Evolutionary conservation across 1,284 basidiomycete genomes (phyloP), one percentile per base, ranked within the genome.

Genomic region (Cutaneotrichosporon mucoides): DNA sequence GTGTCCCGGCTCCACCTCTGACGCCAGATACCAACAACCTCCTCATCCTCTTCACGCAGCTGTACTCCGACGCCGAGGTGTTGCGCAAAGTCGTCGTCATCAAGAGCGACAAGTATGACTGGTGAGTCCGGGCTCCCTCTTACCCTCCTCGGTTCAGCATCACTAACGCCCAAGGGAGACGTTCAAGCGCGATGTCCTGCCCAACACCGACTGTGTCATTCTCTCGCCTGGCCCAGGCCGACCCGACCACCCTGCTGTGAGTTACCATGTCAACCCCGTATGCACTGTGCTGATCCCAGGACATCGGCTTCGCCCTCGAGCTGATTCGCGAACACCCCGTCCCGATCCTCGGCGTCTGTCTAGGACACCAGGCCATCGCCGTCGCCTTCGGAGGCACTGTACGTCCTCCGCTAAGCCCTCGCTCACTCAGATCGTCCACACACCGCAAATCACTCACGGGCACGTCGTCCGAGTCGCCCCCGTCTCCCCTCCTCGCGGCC

Each of bases 321-420:
- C 66, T 79, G 0, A 61, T 79, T 10, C 67, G 68, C 11, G 56
- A 53, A 2, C 73, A 75, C 51, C 67, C 71, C 0, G 53, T 76
- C 0, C 78, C 78, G 15, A 74, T 79, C 24, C 66, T 79, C 4
- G 78, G 78, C 2, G 87, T 98, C 4, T 98, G 94, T 71, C 82
- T 98, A 10, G 95, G 95, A 0, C 84, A 94, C 56, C 95, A 98
- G 75, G 94, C 92, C 60, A 82, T 98, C 40, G 89, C 85, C 0
- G 81, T 89, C 7, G 87, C 87, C 53, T 86, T 84, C 65, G 92
- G 92, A 10, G 92, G 86, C 0, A 71, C 72, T 59, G 78, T 80
- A 9, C 69, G 73, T 40, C 68, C 86, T 24, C 24, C 24, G 24
- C 16, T 76, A 80, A 60, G 79, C 82, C 60, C 5, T 34, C 71